Conservation (phyloP, 768 basidiomycete genomes). For the Solioccasus polychromus region DNA sequence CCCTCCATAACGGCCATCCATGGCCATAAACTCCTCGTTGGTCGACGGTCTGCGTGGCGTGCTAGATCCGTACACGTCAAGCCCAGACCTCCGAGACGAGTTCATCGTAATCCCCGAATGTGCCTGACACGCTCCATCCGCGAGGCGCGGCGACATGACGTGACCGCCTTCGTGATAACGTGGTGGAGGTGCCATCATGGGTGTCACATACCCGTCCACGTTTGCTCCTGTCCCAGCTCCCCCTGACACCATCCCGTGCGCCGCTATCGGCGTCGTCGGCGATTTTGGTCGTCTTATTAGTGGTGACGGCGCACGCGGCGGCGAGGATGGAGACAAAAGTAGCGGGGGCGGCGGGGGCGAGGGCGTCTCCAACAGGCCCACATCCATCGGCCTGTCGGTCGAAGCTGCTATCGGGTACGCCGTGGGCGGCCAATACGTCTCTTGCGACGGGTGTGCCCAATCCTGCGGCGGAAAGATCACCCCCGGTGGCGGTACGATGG, state of each 20-base stretch:
- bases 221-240: slow-evolving; percentile 8
- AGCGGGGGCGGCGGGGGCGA: slow-evolving; percentile 7
- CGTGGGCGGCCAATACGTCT: slow-evolving; percentile 11
- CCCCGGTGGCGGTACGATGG: slow-evolving; percentile 26
- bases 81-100: slow-evolving; percentile 18
- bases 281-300: slow-evolving; percentile 14
- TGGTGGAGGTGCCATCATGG: slow-evolving; percentile 13
- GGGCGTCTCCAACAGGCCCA: slow-evolving; percentile 6
- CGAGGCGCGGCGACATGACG: slow-evolving; percentile 16
- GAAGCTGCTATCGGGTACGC: slow-evolving; percentile 1
- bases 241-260: background rate
- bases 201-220: slow-evolving; percentile 7
- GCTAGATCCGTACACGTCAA: slow-evolving; percentile 3
- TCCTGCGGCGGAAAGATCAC: slow-evolving; percentile 23
- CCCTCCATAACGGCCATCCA: background rate
- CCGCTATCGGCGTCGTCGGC: slow-evolving; percentile 9
- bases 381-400: slow-evolving; percentile 1
- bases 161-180: slow-evolving; percentile 19
- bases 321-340: slow-evolving; percentile 16
- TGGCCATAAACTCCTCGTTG: slow-evolving; percentile 8
- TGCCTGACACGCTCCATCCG: slow-evolving; percentile 27
- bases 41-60: slow-evolving; percentile 6
- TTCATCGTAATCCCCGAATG: slow-evolving; percentile 7
- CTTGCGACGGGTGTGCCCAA: slow-evolving; percentile 12
- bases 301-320: slow-evolving; percentile 7